Evolutionary conservation across 148 eudicot genomes (phyloP).

Genomic region (Vaccinium macrocarpon): DNA sequence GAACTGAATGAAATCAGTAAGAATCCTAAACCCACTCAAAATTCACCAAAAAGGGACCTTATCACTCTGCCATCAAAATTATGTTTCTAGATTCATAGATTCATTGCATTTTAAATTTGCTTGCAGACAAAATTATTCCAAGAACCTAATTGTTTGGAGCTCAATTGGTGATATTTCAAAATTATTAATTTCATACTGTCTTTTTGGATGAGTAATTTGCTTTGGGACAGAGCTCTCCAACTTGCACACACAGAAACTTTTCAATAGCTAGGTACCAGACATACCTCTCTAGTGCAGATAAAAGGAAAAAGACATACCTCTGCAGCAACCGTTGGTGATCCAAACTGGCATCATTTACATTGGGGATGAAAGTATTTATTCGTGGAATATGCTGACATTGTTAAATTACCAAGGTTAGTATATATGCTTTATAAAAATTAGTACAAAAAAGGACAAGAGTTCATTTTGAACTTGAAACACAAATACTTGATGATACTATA

Average conservation of each 20-base stretch:
- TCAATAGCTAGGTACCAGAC: not conserved
- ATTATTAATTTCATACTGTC: not conserved
- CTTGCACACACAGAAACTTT: not conserved
- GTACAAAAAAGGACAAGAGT: not conserved
- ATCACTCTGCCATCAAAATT: not conserved
- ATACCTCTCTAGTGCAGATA: not conserved
- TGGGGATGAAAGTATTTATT: slow-evolving; percentile 69
- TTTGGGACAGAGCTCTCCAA: not conserved
- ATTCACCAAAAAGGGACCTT: not conserved
- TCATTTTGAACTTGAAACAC: not conserved
- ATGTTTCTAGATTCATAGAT: not conserved
- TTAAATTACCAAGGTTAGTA: slow-evolving; percentile 9
- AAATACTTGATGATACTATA: not conserved
- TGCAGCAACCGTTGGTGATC: slow-evolving; percentile 75
- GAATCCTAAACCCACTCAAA: not conserved
- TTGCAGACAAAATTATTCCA: not conserved
- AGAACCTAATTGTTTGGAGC: not conserved
- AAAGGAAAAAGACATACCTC: slow-evolving; percentile 43
- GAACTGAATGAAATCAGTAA: not conserved
- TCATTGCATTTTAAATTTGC: not conserved
- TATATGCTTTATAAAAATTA: not conserved
- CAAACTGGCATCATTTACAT: slow-evolving; percentile 66
- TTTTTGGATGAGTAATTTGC: not conserved
- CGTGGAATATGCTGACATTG: slow-evolving; percentile 73
- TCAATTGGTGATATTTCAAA: not conserved